phyloP scores from a whole-genome alignment of 805 yeast species.

The Debaryomyces tyrocola region DNA sequence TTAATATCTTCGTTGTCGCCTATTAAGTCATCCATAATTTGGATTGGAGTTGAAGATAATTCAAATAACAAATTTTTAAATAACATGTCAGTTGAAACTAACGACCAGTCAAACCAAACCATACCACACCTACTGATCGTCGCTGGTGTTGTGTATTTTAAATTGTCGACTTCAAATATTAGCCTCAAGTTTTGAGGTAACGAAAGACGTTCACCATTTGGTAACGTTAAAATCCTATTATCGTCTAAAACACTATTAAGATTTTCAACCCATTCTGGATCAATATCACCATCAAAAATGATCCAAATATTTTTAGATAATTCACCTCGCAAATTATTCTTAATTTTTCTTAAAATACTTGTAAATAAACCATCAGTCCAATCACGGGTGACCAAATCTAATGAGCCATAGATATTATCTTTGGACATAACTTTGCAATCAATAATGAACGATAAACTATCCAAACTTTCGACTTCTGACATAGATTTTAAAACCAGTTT shows the following conservation, averaged over 20 bases:
- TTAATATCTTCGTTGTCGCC: constrained; percentile 4
- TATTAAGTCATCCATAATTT: constrained; percentile 6
- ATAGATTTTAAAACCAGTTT: constrained; percentile 48
- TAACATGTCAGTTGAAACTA: constrained; percentile 17
- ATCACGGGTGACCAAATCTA: constrained; percentile 79
- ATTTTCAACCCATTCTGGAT: constrained; percentile 92
- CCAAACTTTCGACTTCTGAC: constrained; percentile 30
- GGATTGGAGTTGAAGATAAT: constrained; percentile 12
- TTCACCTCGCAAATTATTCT: constrained; percentile 61
- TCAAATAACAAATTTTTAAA: constrained; percentile 16
- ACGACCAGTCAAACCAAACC: constrained; percentile 60
- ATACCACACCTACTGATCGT: constrained; percentile 92
- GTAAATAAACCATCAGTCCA: constrained; percentile 92
- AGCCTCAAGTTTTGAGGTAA: constrained; percentile 64
- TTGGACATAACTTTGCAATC: constrained; percentile 80
- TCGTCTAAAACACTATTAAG: constrained; percentile 91
- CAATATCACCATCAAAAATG: constrained; percentile 88
- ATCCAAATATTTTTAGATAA: constrained; percentile 62
- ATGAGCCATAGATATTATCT: constrained; percentile 61
- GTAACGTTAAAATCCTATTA: constrained; percentile 74
- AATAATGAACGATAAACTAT: constrained; percentile 45
- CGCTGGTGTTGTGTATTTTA: constrained; percentile 79
- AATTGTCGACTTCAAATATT: constrained; percentile 72
- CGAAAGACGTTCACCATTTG: constrained; percentile 82
- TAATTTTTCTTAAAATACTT: constrained; percentile 56